Evolutionary conservation across 1,284 basidiomycete species (phyloP), one percentile per base, ranked within the genome.

Genomic region (Sporisorium reilianum): DNA sequence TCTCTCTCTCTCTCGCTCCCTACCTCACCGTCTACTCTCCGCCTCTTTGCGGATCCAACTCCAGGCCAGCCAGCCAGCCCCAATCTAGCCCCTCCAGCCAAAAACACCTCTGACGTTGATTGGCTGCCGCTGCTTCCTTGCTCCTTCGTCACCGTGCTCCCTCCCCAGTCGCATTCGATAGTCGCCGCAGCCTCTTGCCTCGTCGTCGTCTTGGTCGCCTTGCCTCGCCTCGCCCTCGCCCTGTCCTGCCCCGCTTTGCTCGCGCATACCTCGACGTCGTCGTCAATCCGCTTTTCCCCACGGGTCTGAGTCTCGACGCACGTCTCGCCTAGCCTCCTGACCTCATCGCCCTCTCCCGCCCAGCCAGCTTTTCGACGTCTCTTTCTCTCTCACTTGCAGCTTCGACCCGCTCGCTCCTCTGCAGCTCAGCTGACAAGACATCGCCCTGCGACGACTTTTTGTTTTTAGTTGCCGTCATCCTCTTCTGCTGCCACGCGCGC

Each of bases 61-160:
- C n/a, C n/a, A n/a, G n/a, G n/a, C n/a, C n/a, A n/a, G n/a, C n/a
- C n/a, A n/a, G n/a, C n/a, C n/a, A n/a, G n/a, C n/a, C n/a, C n/a
- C n/a, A n/a, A n/a, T n/a, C n/a, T n/a, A n/a, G n/a, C n/a, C n/a
- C n/a, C 26, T 22, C 16, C 38, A 32, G 16, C 44, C 36, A 14
- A 28, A 20, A 30, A 23, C 25, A 28, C 28, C 58, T 54, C 61
- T 55, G 55, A 63, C 60, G 55, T 70, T 56, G 55, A 49, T 41
- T 38, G 32, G 45, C 61, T 63, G 56, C 34, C 22, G 20, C 14
- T 14, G 44, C 38, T 38, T 42, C n/a, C 11, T 42, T 20, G 20
- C 20, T 46, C 45, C 28, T 30, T 30, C 28, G 5, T 30, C 5
- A 30, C 16, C 36, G 16, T 18, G 14, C 46, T 28, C 54, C 38